Conservation (phyloP, 2,329 filamentous ascomycete species). For the Hymenoscyphus infarciens region DNA sequence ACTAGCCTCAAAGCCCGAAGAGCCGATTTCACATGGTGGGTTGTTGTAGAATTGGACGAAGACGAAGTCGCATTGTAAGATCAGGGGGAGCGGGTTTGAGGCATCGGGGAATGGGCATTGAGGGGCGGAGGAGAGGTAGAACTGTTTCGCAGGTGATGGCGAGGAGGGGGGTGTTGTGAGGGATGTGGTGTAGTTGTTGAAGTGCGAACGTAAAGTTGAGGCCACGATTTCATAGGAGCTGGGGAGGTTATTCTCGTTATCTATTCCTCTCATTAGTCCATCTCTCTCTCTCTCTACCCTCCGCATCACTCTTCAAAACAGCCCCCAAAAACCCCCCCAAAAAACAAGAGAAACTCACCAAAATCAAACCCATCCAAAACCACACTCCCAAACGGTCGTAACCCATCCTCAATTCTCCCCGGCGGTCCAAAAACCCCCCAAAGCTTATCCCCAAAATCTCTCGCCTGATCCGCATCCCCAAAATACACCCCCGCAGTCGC, state of each 20-base stretch:
- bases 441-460: constrained; percentile 32
- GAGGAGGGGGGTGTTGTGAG: neutral
- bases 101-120: constrained; percentile 40
- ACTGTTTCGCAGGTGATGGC: constrained; percentile 24
- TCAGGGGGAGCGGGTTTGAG: constrained; percentile 33
- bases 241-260: constrained; percentile 36
- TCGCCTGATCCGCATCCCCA: constrained; percentile 29
- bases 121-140: constrained; percentile 40
- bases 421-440: constrained; percentile 38
- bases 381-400: constrained; percentile 36
- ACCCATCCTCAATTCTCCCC: constrained; percentile 21
- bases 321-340: no score
- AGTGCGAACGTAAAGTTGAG: constrained; percentile 31
- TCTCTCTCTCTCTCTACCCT: neutral
- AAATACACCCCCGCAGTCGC: constrained; percentile 33
- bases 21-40: constrained; percentile 35
- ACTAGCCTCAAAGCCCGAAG: constrained; percentile 28
- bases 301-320: neutral
- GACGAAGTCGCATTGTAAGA: constrained; percentile 39
- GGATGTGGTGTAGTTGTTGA: constrained; percentile 11
- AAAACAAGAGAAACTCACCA: constrained; percentile 20
- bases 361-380: constrained; percentile 39
- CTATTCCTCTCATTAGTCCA: constrained; percentile 17
- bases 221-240: constrained; percentile 34
- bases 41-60: constrained; percentile 45